Base-by-base conservation (phyloP, 306 rosid species). In the Medicago arabica region DNA sequence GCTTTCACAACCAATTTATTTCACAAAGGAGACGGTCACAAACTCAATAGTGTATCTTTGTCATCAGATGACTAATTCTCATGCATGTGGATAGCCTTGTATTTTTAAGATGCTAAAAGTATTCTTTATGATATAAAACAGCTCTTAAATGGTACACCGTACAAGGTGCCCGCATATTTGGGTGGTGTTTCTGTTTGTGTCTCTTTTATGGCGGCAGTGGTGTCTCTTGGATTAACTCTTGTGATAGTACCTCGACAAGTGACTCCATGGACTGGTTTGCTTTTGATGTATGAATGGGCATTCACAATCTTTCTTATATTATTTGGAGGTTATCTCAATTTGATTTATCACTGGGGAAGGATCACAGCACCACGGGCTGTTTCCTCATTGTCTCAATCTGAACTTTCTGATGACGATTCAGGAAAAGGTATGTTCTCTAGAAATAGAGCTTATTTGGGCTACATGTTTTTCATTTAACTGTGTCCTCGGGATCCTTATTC, bases 181-280 rank as follows among this genome's bases (percentile, higher is more conserved):
- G 97, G 96, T 28, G 88, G 97, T 50, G 34, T 88, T 64, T 92
- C 99, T 28, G 79, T 89, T 51, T n/a, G 80, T 59, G 40, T 84
- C 79, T 90, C 97, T 88, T 88, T 95, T 72, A 46, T 80, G 87
- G 83, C 83, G 72, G 90, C 87, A 16, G 36, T 85, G 69, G 84
- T 83, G 53, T 86, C 97, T 78, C 92, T 92, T 57, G 93, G 83
- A 17, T 63, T 92, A 69, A 74, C 91, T 36, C 47, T 95, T 72
- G 71, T 80, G 76, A 86, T 86, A 21, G 92, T 95, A 57, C 99
- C 99, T 12, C 89, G 85, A 19, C 99, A 95, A 87, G 97, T 95
- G 77, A 76, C 87, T 86, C 97, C 99, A 47, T 95, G 97, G 97
- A 92, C 96, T 78, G 99, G 99, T 76, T 85, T 95, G 78, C 82